Evolutionary conservation across 2,329 filamentous ascomycete species (phyloP).

Genomic region (Esteya vermicola): DNA sequence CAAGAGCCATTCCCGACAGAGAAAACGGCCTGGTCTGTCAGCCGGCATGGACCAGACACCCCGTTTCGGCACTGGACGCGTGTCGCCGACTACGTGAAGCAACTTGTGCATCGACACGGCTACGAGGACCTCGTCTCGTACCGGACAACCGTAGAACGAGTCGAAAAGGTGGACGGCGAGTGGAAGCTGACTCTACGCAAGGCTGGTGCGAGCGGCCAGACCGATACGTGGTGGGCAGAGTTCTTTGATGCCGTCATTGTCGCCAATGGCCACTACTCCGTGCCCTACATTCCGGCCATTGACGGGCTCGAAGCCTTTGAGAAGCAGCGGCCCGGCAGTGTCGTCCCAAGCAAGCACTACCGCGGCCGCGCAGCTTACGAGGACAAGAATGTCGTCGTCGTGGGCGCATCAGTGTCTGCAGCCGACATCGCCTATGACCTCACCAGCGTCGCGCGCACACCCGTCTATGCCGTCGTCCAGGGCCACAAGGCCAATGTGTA

Average conservation of each 20-base stretch:
- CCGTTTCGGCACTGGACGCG: slow-evolving; percentile 48
- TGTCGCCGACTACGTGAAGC: slow-evolving; percentile 39
- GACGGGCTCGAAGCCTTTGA: slow-evolving; percentile 30
- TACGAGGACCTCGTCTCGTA: slow-evolving; percentile 30
- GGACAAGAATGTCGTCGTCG: slow-evolving; percentile 29
- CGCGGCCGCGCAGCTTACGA: slow-evolving; percentile 33
- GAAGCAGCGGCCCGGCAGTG: slow-evolving; percentile 28
- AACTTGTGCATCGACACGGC: slow-evolving; percentile 23
- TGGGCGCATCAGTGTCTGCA: slow-evolving; percentile 35
- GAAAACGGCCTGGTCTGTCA: slow-evolving; percentile 19
- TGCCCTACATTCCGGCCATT: slow-evolving; percentile 36
- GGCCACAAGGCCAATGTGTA: slow-evolving; percentile 15
- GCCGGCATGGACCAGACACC: slow-evolving; percentile 38
- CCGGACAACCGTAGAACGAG: slow-evolving; percentile 47
- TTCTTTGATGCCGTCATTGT: slow-evolving; percentile 52
- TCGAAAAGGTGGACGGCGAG: slow-evolving; percentile 31
- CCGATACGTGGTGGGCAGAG: slow-evolving; percentile 45
- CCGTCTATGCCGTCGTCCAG: slow-evolving; percentile 14
- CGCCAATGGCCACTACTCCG: slow-evolving; percentile 52
- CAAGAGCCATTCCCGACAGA: slow-evolving; percentile 5
- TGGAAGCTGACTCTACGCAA: slow-evolving; percentile 38
- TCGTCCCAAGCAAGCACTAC: slow-evolving; percentile 57
- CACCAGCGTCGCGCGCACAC: slow-evolving; percentile 8
- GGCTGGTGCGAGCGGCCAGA: slow-evolving; percentile 15
- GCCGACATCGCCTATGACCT: slow-evolving; percentile 43